These are phyloP conservation scores for Echinochloa phyllopogon DNA, from an alignment of 176 grass and related monocot species.

Conservation along the genomic window DNA sequence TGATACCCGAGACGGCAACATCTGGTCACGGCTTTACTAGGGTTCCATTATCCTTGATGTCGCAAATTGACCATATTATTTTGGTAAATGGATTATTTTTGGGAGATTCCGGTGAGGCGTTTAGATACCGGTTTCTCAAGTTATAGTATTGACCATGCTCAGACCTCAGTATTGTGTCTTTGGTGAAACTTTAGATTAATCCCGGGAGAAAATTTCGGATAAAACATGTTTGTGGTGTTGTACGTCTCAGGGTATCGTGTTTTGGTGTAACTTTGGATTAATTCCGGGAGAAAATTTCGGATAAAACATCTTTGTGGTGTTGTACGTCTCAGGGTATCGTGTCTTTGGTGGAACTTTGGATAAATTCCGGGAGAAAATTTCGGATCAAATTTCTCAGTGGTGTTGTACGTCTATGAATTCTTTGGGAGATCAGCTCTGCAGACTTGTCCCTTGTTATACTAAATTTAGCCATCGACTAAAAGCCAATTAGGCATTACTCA, in stretches of 20 bases:
- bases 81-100: neutral
- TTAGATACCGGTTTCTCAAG: neutral
- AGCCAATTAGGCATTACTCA: too few relatives aligned
- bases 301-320: too few relatives aligned
- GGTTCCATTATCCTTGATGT: neutral
- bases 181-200: neutral
- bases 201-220: too few relatives aligned
- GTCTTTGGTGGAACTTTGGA: neutral
- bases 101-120: neutral
- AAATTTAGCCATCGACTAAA: too few relatives aligned
- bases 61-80: neutral
- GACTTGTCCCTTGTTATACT: neutral
- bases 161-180: neutral
- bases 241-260: neutral
- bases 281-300: too few relatives aligned
- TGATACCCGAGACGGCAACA: conserved; percentile 5
- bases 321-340: neutral
- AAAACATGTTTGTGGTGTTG: too few relatives aligned
- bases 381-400: neutral
- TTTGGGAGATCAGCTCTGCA: neutral
- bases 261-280: neutral
- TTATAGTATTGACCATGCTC: neutral
- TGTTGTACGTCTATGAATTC: neutral
- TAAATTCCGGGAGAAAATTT: too few relatives aligned
- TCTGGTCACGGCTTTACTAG: neutral